These are phyloP conservation scores for Xylaria acuta DNA, from an alignment of 495 filamentous ascomycete species.

Conservation along the genomic window DNA sequence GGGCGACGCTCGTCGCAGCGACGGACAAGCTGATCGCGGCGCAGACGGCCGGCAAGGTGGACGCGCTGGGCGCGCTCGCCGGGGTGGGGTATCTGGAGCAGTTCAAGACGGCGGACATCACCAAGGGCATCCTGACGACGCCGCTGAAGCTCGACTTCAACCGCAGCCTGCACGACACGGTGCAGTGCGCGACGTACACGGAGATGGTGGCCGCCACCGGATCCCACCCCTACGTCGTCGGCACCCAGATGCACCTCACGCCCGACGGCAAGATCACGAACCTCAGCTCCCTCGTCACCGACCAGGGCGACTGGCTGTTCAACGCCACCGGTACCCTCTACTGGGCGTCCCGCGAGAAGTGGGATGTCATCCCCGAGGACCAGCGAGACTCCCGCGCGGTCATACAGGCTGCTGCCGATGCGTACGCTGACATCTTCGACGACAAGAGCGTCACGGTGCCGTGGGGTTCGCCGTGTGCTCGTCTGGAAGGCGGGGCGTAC, in stretches of 20 bases:
- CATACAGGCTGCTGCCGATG: constrained; percentile 56
- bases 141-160: constrained; percentile 55
- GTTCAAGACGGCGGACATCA: constrained; percentile 45
- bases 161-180: constrained; percentile 55
- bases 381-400: constrained; percentile 50
- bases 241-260: constrained; percentile 52
- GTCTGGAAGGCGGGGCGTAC: constrained; percentile 56
- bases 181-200: constrained; percentile 58
- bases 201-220: constrained; percentile 54
- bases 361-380: constrained; percentile 52
- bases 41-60: constrained; percentile 49
- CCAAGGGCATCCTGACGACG: constrained; percentile 47
- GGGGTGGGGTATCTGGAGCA: constrained; percentile 49
- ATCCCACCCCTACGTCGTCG: constrained; percentile 55
- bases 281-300: constrained; percentile 53
- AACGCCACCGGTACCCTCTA: constrained; percentile 57
- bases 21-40: constrained; percentile 53
- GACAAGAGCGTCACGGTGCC: constrained; percentile 54
- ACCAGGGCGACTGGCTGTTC: constrained; percentile 56
- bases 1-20: constrained; percentile 47
- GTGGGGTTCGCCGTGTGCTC: constrained; percentile 55
- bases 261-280: constrained; percentile 37
- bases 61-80: constrained; percentile 38
- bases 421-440: constrained; percentile 56
- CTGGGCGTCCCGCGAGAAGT: constrained; percentile 50